phyloP scores from a whole-genome alignment of 208 protist genomes.

The Acanthamoeba triangularis region DNA sequence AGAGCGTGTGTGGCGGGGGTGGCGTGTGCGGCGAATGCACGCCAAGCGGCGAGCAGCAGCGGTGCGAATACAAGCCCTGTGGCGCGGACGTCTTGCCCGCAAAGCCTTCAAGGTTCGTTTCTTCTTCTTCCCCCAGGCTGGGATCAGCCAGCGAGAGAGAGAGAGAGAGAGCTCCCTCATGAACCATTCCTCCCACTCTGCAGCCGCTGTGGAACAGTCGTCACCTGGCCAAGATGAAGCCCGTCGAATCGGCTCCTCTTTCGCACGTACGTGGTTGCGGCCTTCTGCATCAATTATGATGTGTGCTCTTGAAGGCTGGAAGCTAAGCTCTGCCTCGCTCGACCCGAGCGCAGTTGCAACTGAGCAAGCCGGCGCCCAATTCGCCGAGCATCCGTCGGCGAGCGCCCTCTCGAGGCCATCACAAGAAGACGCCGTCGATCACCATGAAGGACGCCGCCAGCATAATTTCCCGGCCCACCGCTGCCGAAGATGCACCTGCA shows the following conservation, averaged over 20 bases:
- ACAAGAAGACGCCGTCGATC: not conserved
- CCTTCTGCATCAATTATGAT: not conserved
- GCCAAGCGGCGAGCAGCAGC: not conserved
- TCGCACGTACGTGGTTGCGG: not conserved
- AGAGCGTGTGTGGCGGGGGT: not conserved
- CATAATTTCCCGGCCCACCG: not conserved
- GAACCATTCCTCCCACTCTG: not conserved
- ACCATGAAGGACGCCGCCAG: not conserved
- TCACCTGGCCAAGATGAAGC: not conserved
- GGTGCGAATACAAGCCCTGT: not conserved
- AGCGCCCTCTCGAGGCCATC: not conserved
- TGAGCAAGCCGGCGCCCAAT: not conserved
- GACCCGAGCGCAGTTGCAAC: not conserved
- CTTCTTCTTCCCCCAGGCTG: not conserved
- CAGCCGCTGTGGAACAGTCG: slow-evolving; percentile 17
- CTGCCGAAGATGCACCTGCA: not conserved
- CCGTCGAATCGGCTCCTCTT: not conserved
- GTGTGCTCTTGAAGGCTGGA: not conserved
- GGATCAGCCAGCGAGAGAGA: too few relatives aligned
- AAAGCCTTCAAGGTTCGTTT: not conserved
- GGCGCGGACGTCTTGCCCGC: not conserved
- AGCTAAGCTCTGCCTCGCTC: not conserved
- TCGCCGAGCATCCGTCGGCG: not conserved
- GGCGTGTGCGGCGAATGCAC: not conserved
- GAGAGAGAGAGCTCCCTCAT: too few relatives aligned